phyloP scores from a whole-genome alignment of 352 stramenopile species.

The Peronospora farinosa region DNA sequence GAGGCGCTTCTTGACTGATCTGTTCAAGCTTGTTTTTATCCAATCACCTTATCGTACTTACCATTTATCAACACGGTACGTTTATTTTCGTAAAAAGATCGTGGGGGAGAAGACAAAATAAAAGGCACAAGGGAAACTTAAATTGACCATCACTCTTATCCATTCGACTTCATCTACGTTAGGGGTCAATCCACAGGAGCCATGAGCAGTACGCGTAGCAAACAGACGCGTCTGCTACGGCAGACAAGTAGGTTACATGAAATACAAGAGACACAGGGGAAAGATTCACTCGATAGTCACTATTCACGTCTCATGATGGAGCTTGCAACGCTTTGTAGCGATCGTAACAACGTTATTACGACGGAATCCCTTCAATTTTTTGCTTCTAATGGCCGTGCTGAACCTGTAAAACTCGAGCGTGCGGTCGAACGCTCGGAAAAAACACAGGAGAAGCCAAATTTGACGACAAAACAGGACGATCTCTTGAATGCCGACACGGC shows the following conservation, averaged over 20 bases:
- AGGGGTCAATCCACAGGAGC: not conserved
- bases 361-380: constrained; percentile 71
- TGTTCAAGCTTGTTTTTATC: constrained; percentile 12
- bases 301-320: constrained; percentile 75
- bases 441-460: constrained; percentile 27
- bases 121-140: too few species aligned
- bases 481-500: constrained; percentile 69
- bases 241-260: constrained; percentile 78
- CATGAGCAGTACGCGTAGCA: constrained; percentile 28
- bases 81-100: constrained; percentile 22
- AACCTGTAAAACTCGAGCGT: constrained; percentile 71
- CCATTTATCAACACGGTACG: not conserved
- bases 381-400: constrained; percentile 42
- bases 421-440: constrained; percentile 39
- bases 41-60: constrained; percentile 16
- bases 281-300: constrained; percentile 59
- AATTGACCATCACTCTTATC: constrained; percentile 25
- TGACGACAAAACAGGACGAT: constrained; percentile 50
- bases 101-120: constrained; percentile 3
- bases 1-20: not conserved
- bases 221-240: constrained; percentile 36
- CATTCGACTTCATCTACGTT: too few species aligned
- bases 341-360: constrained; percentile 71
- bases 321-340: constrained; percentile 59
- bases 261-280: constrained; percentile 70